These are phyloP conservation scores for Sphagnum magellanicum DNA, from an alignment of 228 moss, liverwort and hornwort species.

Conservation along the genomic window DNA sequence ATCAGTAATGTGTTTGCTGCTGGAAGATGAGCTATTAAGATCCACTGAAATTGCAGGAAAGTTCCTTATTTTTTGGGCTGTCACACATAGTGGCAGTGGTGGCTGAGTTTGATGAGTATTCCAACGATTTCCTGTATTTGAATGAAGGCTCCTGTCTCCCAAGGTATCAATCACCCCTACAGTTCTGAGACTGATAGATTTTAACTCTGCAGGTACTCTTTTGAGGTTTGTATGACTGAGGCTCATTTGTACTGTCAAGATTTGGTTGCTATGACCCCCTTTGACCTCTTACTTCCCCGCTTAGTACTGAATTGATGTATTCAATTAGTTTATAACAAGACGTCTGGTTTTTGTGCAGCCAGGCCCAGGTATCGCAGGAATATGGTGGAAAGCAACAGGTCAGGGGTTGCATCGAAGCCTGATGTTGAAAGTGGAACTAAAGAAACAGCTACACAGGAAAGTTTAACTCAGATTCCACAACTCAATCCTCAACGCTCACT, in stretches of 20 bases:
- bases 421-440: neutral
- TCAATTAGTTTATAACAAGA: no score
- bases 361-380: conserved; percentile 76
- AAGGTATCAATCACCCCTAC: conserved; percentile 25
- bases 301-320: no score
- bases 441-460: neutral
- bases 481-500: conserved; percentile 42
- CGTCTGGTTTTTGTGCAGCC: conserved; percentile 38
- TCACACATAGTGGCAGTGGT: conserved; percentile 70
- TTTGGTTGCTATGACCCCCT: no score
- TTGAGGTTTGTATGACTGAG: no score
- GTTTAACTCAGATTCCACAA: conserved; percentile 26
- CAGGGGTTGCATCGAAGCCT: conserved; percentile 10
- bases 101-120: conserved; percentile 80
- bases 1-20: no score
- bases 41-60: conserved; percentile 33
- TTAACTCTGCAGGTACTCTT: no score
- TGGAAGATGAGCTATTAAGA: no score
- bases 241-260: no score
- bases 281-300: no score
- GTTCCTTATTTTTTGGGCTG: conserved; percentile 60
- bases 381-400: conserved; percentile 9
- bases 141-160: conserved; percentile 71
- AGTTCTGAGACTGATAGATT: no score
- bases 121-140: conserved; percentile 64